A percentile compares a stretch with the other conserved stretches of the same genome.
phyloP scores from a whole-genome alignment of 192 early-diverging fungal genomes.

The Entomortierella parvispora region DNA sequence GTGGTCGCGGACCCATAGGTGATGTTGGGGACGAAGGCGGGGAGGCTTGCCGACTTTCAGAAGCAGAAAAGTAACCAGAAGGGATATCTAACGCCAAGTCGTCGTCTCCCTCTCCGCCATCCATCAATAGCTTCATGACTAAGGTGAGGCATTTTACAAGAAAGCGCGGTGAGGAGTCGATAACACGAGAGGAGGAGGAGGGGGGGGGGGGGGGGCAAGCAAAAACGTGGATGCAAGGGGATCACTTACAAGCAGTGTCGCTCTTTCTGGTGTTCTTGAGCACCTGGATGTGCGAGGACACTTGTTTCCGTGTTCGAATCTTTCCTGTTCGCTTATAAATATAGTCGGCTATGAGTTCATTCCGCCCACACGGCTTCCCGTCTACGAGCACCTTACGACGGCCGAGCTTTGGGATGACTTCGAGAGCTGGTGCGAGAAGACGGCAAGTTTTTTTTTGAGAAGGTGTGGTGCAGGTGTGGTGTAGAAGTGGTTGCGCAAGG shows the following conservation, averaged over 20 bases:
- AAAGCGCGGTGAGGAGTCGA: background rate
- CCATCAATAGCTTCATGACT: slow-evolving; percentile 67
- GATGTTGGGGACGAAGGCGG: slow-evolving; percentile 14
- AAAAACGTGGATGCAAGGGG: too few relatives aligned
- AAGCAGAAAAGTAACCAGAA: slow-evolving; percentile 21
- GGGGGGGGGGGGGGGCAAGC: background rate
- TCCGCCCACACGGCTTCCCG: slow-evolving; percentile 70
- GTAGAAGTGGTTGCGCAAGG: background rate
- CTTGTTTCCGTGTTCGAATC: slow-evolving; percentile 77
- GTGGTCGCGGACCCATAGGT: background rate
- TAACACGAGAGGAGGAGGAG: too few relatives aligned
- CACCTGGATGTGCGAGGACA: slow-evolving; percentile 85
- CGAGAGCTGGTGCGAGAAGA: slow-evolving; percentile 51
- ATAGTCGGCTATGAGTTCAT: slow-evolving; percentile 81
- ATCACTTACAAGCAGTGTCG: slow-evolving; percentile 58
- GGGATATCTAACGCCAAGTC: slow-evolving; percentile 41
- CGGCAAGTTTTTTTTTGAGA: too few relatives aligned
- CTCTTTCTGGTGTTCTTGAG: slow-evolving; percentile 76
- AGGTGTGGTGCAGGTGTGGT: too few relatives aligned
- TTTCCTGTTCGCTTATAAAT: slow-evolving; percentile 75
- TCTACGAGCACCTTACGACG: slow-evolving; percentile 62
- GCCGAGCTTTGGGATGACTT: slow-evolving; percentile 65
- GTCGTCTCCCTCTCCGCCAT: slow-evolving; percentile 61
- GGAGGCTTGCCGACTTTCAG: slow-evolving; percentile 29
- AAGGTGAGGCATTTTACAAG: background rate